These are phyloP conservation scores for Tilletia caries DNA, from an alignment of 1,284 basidiomycete genomes.

Conservation along the genomic window DNA sequence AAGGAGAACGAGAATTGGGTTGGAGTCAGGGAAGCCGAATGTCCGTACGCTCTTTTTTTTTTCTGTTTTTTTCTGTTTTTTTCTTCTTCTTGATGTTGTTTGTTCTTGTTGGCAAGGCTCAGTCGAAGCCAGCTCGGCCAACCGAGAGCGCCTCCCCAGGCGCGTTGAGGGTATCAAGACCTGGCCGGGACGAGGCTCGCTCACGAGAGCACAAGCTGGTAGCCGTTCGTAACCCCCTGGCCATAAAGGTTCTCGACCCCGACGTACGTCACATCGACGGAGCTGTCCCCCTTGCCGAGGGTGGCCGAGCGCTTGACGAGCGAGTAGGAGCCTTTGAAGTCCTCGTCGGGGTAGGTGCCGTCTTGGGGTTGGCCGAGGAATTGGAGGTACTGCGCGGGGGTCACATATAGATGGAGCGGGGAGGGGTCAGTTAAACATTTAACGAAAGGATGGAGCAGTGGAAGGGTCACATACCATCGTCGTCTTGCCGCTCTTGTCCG, in stretches of 20 bases:
- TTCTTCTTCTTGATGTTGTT: no score
- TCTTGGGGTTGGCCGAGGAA: constrained; percentile 16
- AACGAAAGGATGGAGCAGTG: constrained; percentile 4
- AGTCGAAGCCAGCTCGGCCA: no score
- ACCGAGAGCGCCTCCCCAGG: no score
- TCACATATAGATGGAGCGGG: neutral
- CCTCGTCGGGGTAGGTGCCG: neutral
- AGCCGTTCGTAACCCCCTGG: neutral
- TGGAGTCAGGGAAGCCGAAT: no score
- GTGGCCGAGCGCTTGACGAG: constrained; percentile 10
- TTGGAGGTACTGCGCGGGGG: constrained; percentile 12
- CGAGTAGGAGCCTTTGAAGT: neutral
- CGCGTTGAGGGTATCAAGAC: no score
- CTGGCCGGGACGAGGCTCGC: neutral
- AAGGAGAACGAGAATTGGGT: no score
- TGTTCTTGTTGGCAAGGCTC: no score
- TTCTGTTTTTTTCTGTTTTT: no score
- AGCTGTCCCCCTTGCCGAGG: constrained; percentile 4
- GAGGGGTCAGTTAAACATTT: no score
- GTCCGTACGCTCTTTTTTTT: no score
- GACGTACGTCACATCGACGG: neutral
- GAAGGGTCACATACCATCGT: constrained; percentile 5
- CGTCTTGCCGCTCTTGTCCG: neutral
- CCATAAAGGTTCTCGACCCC: neutral
- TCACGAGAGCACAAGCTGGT: neutral